Evolutionary conservation across 805 yeast genomes (phyloP), one percentile per base, ranked within the genome.

Genomic region (Groenewaldozyma tartarivorans): DNA sequence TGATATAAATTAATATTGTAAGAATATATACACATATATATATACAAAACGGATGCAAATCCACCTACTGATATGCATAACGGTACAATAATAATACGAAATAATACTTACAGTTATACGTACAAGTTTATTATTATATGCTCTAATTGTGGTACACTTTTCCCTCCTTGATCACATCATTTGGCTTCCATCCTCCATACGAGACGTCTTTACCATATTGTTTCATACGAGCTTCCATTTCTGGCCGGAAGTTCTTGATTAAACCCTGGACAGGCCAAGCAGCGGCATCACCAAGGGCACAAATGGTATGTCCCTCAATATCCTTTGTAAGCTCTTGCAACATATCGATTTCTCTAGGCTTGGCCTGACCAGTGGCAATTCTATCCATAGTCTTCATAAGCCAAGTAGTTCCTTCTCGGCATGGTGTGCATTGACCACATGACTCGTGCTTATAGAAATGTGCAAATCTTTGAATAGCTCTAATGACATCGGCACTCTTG

Each of bases 261-360:
- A 84, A 73, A 44, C 95, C 95, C 66, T 85, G 94, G 48, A 85
- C 74, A 35, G 95, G 95, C 95, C 95, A 84, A 22, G 92, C 87
- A 44, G 94, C 86, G 26, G 95, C 95, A 58, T 84, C 95, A 45
- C 95, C 95, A 57, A 84, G 71, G 24, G 94, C 95, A 68, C 95
- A 84, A 56, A 84, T 84, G 39, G 94, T 83, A 65, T 85, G 95
- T 38, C 94, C 94, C 65, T 85, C 94, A 52, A 84, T 77, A 61
- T 83, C 86, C 67, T 83, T 81, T 46, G 88, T 79, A 54, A 85
- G 75, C 66, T 85, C 95, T 54, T 74, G 71, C 44, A 86, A 77
- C 83, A 76, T 77, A 57, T 85, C 95, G 54, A 85, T 85, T 63
- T 85, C 95, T 50, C 75, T 75, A 56, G 73, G 79, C 46, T 73